These are phyloP conservation scores for Lentinula guzmanii DNA, from an alignment of 768 basidiomycete species.

Conservation along the genomic window DNA sequence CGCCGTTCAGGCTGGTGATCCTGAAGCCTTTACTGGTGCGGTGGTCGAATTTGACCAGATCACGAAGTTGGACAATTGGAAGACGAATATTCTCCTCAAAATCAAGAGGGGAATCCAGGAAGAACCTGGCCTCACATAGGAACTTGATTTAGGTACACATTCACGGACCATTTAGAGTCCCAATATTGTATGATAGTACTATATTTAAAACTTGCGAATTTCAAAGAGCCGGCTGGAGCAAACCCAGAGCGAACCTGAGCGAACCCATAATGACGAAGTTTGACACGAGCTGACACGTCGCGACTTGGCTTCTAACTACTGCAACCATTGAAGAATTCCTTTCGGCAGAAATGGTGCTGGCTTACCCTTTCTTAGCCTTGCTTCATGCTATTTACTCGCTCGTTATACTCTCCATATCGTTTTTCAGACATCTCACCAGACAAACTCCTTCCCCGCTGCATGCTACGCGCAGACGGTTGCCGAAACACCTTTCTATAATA, in stretches of 20 bases:
- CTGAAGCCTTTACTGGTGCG: slow-evolving; percentile 71
- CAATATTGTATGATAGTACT: background rate
- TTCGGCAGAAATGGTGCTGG: slow-evolving; percentile 25
- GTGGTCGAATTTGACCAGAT: slow-evolving; percentile 92
- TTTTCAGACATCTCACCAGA: slow-evolving; percentile 30
- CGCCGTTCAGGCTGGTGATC: slow-evolving; percentile 66
- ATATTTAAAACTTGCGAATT: background rate
- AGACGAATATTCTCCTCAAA: slow-evolving; percentile 84
- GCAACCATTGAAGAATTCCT: background rate
- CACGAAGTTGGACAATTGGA: slow-evolving; percentile 93
- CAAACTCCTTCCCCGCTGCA: slow-evolving; percentile 40
- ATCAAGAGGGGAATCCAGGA: slow-evolving; percentile 78
- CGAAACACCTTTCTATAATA: slow-evolving; percentile 62
- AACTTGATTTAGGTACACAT: background rate
- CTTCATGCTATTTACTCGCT: slow-evolving; percentile 55
- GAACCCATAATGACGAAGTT: too few relatives aligned
- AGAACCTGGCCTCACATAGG: slow-evolving; percentile 31
- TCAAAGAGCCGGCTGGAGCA: background rate
- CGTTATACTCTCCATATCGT: slow-evolving; percentile 31
- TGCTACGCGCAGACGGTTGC: slow-evolving; percentile 50
- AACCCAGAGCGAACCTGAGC: background rate
- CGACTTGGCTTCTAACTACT: background rate
- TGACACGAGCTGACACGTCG: background rate
- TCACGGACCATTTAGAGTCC: background rate
- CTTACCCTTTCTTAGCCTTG: slow-evolving; percentile 40